phyloP scores from a whole-genome alignment of 2,329 filamentous ascomycete genomes.

The Raffaelea arxii region DNA sequence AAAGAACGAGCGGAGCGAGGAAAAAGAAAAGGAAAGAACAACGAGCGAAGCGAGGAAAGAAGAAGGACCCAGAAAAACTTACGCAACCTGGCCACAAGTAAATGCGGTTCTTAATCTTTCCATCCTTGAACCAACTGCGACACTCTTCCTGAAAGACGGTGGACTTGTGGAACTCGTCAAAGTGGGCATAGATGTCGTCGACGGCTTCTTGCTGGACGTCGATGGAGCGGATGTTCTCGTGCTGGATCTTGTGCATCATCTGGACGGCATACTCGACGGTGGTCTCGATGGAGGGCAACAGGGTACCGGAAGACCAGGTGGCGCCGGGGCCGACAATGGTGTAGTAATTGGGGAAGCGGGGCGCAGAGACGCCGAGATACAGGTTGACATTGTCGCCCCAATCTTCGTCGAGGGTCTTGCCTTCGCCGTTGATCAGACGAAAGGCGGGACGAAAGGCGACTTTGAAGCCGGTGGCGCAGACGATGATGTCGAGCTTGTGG shows the following conservation, averaged over 20 bases:
- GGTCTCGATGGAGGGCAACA: slow-evolving; percentile 11
- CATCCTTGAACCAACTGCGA: slow-evolving; percentile 11
- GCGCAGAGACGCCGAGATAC: slow-evolving; percentile 11
- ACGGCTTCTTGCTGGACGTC: slow-evolving; percentile 35
- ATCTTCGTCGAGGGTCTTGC: slow-evolving; percentile 13
- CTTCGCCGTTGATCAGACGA: slow-evolving; percentile 6
- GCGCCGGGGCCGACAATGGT: slow-evolving; percentile 10
- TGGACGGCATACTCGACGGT: slow-evolving; percentile 21
- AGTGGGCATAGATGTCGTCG: slow-evolving; percentile 38
- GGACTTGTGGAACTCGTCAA: slow-evolving; percentile 32
- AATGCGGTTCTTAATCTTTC: slow-evolving; percentile 22
- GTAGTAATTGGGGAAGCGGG: slow-evolving; percentile 14
- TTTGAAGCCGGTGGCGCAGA: slow-evolving; percentile 30
- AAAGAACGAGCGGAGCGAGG: background rate
- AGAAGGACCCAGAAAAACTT: background rate
- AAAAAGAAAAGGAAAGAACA: background rate
- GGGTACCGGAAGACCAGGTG: slow-evolving; percentile 8
- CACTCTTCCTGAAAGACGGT: slow-evolving; percentile 29
- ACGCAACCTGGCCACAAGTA: slow-evolving; percentile 17
- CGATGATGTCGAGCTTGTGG: slow-evolving; percentile 18
- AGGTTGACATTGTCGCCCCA: slow-evolving; percentile 15
- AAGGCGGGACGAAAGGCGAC: slow-evolving; percentile 24
- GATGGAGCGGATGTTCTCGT: slow-evolving; percentile 33
- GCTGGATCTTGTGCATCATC: slow-evolving; percentile 34
- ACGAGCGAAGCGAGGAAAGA: background rate